phyloP scores from a whole-genome alignment of 495 filamentous ascomycete genomes.

The Pyrenula aspistea region DNA sequence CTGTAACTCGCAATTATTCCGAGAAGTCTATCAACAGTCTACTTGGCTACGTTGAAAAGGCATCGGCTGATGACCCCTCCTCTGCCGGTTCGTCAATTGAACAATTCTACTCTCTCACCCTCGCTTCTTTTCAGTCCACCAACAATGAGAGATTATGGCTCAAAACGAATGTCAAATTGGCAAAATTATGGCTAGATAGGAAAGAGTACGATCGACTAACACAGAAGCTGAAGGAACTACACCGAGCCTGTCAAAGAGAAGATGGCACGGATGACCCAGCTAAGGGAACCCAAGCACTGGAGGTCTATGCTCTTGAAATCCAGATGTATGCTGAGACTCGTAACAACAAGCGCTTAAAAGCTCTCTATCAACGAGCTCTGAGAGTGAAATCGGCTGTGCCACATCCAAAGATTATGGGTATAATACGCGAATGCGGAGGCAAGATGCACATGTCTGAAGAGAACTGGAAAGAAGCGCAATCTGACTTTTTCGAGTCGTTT shows the following conservation, averaged over 20 bases:
- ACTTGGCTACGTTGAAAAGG: constrained; percentile 96
- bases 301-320: constrained; percentile 94
- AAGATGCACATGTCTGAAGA: constrained; percentile 99
- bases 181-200: constrained; percentile 77
- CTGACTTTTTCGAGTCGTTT: constrained; percentile 97
- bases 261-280: constrained; percentile 88
- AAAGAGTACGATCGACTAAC: constrained; percentile 75
- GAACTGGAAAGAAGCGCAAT: constrained; percentile 95
- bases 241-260: constrained; percentile 76
- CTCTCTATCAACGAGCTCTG: constrained; percentile 79
- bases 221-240: constrained; percentile 78
- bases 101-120: constrained; percentile 85
- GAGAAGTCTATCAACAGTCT: constrained; percentile 99
- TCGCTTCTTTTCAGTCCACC: constrained; percentile 88
- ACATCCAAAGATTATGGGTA: constrained; percentile 97
- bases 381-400: constrained; percentile 89
- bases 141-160: constrained; percentile 97
- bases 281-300: constrained; percentile 91
- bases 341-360: constrained; percentile 95
- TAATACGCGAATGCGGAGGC: constrained; percentile 95
- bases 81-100: constrained; percentile 76
- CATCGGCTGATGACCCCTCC: constrained; percentile 57
- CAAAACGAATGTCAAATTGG: constrained; percentile 96
- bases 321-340: constrained; percentile 96
- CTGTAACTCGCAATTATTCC: constrained; percentile 95